Conservation (phyloP, 2,329 filamentous ascomycete genomes). For the Myriosclerotinia scirpicola region DNA sequence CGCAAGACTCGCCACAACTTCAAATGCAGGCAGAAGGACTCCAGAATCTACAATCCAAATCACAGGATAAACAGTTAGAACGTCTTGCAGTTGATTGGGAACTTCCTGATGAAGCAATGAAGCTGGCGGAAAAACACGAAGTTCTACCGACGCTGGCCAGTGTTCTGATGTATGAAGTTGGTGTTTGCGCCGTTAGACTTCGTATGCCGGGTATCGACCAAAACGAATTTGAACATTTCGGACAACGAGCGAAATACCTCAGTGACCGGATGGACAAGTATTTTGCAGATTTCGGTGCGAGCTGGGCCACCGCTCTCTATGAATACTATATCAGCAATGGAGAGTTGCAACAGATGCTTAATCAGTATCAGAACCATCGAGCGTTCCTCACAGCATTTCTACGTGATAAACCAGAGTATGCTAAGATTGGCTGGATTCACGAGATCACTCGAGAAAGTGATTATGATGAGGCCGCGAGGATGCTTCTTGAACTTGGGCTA, state of each 20-base stretch:
- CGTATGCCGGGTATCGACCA: constrained; percentile 19
- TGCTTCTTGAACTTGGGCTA: constrained; percentile 68
- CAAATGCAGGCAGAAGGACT: constrained; percentile 51
- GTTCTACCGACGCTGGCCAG: constrained; percentile 64
- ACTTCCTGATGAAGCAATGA: constrained; percentile 57
- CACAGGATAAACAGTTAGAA: constrained; percentile 49
- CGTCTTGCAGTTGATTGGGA: constrained; percentile 50
- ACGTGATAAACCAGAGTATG: constrained; percentile 66
- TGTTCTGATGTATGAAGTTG: constrained; percentile 40
- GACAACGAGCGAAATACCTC: constrained; percentile 23
- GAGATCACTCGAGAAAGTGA: constrained; percentile 77
- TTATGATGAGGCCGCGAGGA: constrained; percentile 69
- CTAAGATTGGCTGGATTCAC: constrained; percentile 91
- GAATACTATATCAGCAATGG: constrained; percentile 69
- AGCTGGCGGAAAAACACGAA: constrained; percentile 60
- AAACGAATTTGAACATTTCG: constrained; percentile 24
- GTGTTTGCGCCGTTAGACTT: constrained; percentile 17
- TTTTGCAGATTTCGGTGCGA: constrained; percentile 51
- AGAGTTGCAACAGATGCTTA: constrained; percentile 67
- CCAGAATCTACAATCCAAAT: constrained; percentile 44
- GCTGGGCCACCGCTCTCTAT: constrained; percentile 71
- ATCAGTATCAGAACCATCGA: constrained; percentile 66
- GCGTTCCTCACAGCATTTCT: constrained; percentile 77
- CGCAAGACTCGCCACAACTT: constrained; percentile 51
- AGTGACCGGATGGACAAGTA: constrained; percentile 43